Conservation (phyloP, 1,284 basidiomycete genomes). For the Ceraceosorus bombacis region DNA sequence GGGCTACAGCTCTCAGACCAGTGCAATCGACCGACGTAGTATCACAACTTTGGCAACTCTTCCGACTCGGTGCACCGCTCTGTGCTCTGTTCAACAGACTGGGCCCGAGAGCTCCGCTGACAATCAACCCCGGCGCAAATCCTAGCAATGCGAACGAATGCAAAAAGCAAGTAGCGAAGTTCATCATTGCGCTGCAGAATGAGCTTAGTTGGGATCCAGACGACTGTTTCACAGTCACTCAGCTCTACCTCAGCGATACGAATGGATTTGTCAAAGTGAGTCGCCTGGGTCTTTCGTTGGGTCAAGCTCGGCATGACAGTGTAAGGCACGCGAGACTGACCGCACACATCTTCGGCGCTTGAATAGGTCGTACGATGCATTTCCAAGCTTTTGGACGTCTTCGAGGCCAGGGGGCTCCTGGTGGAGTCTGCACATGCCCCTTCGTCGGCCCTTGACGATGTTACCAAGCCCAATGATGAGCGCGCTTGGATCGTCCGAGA, state of each 20-base stretch:
- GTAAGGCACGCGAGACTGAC: neutral
- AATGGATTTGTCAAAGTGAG: slow-evolving; percentile 89
- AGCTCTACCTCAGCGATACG: slow-evolving; percentile 74
- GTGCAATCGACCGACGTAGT: slow-evolving; percentile 54
- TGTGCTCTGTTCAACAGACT: slow-evolving; percentile 92
- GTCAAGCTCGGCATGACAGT: neutral
- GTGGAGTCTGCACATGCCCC: slow-evolving; percentile 49
- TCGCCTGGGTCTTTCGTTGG: slow-evolving; percentile 1
- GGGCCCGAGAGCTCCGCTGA: slow-evolving; percentile 58
- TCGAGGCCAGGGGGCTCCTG: slow-evolving; percentile 66
- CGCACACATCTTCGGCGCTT: slow-evolving; percentile 4
- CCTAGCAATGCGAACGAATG: slow-evolving; percentile 67
- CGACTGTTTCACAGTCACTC: slow-evolving; percentile 60
- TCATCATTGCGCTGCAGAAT: slow-evolving; percentile 55
- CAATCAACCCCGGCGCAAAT: slow-evolving; percentile 53
- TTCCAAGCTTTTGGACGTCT: slow-evolving; percentile 70
- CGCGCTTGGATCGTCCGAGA: slow-evolving; percentile 74
- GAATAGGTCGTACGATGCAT: slow-evolving; percentile 81
- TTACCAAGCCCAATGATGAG: slow-evolving; percentile 52
- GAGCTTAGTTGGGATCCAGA: slow-evolving; percentile 52
- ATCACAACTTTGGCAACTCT: slow-evolving; percentile 84
- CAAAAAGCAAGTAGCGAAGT: slow-evolving; percentile 55
- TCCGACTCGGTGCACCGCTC: slow-evolving; percentile 84
- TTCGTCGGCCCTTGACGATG: slow-evolving; percentile 32
- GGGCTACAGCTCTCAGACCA: slow-evolving; percentile 4